These are phyloP conservation scores for Eragrostis nindensis DNA, from an alignment of 176 grass and related monocot species.

Conservation along the genomic window DNA sequence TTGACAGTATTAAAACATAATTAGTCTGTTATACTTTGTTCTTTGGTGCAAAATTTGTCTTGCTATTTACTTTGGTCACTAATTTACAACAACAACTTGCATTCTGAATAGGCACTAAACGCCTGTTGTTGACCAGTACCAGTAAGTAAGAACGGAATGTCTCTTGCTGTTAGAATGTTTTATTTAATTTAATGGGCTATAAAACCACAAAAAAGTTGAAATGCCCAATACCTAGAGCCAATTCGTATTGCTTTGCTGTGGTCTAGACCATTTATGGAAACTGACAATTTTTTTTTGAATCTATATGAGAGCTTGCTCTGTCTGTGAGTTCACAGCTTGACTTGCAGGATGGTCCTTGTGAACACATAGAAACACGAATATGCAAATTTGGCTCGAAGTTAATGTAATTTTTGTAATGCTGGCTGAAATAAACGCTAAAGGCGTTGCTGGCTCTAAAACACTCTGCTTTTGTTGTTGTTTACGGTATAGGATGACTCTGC, in stretches of 20 bases:
- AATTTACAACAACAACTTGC: background rate
- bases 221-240: background rate
- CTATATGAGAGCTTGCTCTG: background rate
- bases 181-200: background rate
- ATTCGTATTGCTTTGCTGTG: conserved; percentile 12
- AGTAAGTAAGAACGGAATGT: background rate
- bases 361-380: background rate
- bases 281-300: background rate
- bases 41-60: background rate
- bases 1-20: conserved; percentile 8
- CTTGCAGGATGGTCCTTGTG: background rate
- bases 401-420: background rate
- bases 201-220: background rate
- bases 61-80: conserved; percentile 3
- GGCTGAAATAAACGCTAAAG: too few species aligned
- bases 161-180: background rate
- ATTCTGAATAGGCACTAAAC: background rate
- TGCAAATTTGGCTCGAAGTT: background rate
- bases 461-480: too few species aligned
- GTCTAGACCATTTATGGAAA: background rate
- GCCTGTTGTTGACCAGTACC: background rate
- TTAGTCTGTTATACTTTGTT: background rate
- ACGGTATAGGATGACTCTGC: background rate
- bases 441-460: too few species aligned
- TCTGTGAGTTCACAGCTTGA: background rate